Conservation (phyloP, 169 alveolate genomes). For the Blepharisma undulans region DNA sequence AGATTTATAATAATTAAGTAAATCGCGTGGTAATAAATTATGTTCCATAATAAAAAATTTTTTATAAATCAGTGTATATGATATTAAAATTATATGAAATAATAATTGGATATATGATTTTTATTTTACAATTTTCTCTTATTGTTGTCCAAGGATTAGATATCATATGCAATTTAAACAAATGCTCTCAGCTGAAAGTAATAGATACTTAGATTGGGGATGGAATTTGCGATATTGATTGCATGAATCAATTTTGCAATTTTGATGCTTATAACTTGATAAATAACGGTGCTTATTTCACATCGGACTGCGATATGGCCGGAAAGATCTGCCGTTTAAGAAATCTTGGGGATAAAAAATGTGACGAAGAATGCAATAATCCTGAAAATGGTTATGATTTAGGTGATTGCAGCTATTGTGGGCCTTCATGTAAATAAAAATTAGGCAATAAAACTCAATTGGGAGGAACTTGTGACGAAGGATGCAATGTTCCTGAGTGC, state of each 20-base stretch:
- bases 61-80: no score
- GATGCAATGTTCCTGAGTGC: constrained; percentile 28
- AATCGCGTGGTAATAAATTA: no score
- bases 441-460: not conserved
- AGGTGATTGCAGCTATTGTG: constrained; percentile 22
- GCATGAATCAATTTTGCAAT: not conserved
- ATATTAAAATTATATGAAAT: no score
- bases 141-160: not conserved
- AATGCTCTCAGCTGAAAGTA: not conserved
- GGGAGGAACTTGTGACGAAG: constrained; percentile 24
- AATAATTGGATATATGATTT: no score
- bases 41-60: no score
- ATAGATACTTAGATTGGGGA: not conserved
- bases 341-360: not conserved
- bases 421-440: not conserved
- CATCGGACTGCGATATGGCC: not conserved
- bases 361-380: not conserved
- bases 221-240: not conserved
- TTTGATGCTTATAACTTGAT: not conserved
- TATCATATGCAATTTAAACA: not conserved
- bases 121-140: no score
- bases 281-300: no score
- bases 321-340: not conserved
- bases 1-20: no score
- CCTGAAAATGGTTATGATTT: not conserved